Conservation (phyloP, 2,329 filamentous ascomycete genomes). For the Lasiodiplodia hormozganensis region DNA sequence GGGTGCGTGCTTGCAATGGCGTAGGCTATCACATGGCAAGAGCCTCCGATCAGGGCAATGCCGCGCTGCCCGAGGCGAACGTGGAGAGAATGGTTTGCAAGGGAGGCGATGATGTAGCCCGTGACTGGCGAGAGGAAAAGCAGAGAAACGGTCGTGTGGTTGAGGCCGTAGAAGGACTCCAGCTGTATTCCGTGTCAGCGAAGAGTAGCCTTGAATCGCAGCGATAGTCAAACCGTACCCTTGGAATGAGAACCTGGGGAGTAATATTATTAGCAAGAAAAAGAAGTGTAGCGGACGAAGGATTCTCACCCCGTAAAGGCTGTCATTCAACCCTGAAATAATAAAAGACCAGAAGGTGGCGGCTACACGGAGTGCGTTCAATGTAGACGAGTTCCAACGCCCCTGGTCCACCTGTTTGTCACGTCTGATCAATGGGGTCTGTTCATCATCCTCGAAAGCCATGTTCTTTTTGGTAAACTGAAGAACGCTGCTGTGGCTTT, state of each 20-base stretch:
- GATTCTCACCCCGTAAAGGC: conserved; percentile 64
- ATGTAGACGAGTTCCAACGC: too few species aligned
- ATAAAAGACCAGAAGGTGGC: conserved; percentile 68
- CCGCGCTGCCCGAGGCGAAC: conserved; percentile 70
- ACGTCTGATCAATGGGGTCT: too few species aligned
- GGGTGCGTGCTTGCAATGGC: conserved; percentile 71
- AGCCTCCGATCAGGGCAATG: conserved; percentile 69
- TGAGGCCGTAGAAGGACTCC: conserved; percentile 67
- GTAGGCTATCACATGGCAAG: conserved; percentile 69
- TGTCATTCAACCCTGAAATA: conserved; percentile 74
- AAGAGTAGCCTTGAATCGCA: not conserved
- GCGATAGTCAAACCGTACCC: conserved; percentile 42
- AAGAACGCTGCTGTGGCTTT: too few species aligned
- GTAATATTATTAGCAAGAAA: not conserved
- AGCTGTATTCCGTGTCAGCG: conserved; percentile 48
- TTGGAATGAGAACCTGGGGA: conserved; percentile 54
- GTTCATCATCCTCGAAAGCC: too few species aligned
- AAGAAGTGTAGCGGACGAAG: not conserved
- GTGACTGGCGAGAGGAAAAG: conserved; percentile 69
- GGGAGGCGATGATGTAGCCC: conserved; percentile 58
- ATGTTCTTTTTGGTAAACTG: too few species aligned
- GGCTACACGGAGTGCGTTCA: conserved; percentile 64
- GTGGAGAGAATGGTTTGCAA: conserved; percentile 48
- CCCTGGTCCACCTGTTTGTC: too few species aligned
- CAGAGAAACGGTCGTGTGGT: conserved; percentile 69